These are phyloP conservation scores for Pyricularia sp. DNA, from an alignment of 2,329 filamentous ascomycete genomes.

Conservation along the genomic window DNA sequence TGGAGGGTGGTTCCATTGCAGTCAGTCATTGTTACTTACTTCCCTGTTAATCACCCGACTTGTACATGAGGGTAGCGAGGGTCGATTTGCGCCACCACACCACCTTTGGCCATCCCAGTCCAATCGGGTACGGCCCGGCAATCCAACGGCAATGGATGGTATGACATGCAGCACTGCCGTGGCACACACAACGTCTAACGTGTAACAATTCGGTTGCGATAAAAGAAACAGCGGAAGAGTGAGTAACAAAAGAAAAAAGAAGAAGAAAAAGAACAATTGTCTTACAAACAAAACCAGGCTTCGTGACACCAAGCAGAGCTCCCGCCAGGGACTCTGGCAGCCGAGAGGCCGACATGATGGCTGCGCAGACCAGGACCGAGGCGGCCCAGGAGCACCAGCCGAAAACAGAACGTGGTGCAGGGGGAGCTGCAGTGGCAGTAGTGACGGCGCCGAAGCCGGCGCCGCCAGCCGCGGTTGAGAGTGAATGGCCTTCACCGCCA, in stretches of 20 bases:
- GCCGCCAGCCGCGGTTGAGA: neutral
- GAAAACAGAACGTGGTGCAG: slow-evolving; percentile 21
- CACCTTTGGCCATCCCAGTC: neutral
- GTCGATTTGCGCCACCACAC: neutral
- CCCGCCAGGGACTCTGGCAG: neutral
- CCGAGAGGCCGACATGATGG: slow-evolving; percentile 11
- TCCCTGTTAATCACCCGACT: too few species aligned
- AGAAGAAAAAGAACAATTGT: neutral
- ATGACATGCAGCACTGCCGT: neutral
- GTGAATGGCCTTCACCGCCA: slow-evolving; percentile 30
- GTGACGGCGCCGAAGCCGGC: neutral
- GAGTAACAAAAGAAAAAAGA: neutral
- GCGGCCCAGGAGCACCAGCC: slow-evolving; percentile 31
- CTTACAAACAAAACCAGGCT: neutral
- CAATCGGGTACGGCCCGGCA: neutral
- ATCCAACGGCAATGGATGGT: neutral
- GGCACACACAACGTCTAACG: neutral
- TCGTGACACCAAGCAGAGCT: neutral
- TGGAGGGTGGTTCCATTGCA: neutral
- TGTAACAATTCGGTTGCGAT: neutral
- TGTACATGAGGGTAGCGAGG: neutral
- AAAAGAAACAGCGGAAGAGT: neutral
- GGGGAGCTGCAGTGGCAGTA: slow-evolving; percentile 16
- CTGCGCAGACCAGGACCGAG: slow-evolving; percentile 26
- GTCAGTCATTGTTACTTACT: neutral